Base-by-base conservation (phyloP, 2,329 filamentous ascomycete species). In the Trichoderma aggressivum region DNA sequence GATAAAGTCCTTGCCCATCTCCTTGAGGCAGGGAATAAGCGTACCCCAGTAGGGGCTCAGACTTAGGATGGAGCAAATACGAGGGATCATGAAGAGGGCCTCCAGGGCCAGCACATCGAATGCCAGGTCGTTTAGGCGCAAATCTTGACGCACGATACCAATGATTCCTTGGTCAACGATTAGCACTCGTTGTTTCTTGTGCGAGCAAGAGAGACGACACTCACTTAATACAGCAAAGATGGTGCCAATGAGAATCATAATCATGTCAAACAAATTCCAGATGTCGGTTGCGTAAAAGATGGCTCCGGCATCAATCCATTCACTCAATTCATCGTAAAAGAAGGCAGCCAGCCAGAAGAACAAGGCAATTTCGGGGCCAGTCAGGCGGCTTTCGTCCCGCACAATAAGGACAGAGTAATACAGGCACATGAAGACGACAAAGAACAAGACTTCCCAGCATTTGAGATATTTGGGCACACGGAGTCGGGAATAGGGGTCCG, bases 1-100 rank as follows among this genome's bases (percentile, higher is more conserved):
- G 79, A 94, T 81, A 78, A 97, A 97, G 78, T 97, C 94, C 80
- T 94, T 95, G 50, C 92, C 92, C 94, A 98, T 98, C 79, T 95
- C 93, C 79, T 96, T 96, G 64, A 98, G 86, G 74, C 94, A 97
- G 0, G 94, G 94, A 72, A 98, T 94, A 62, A 96, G 81, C 1
- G 92, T 96, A 55, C 93, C 94, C 87, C 96, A 98, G 79, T 97
- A 97, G 1, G 93, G 93, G 76, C 94, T 94, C 74, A 98, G 81
- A 78, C 92, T 95, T 73, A 97, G 86, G 66, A 98, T 87, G 16
- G 94, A 97, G 82, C 92, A 97, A 75, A 97, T 92, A 72, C 93
- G 91, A 18, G 94, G 94, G 24, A 97, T 92, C 81, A 98, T 90
- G 79, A 98, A 95, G 11, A 98, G 86, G 0, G 94, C 94, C 80